Evolutionary conservation across 352 stramenopile genomes (phyloP), one percentile per base, ranked within the genome.

Genomic region (Aphanomyces invadans): DNA sequence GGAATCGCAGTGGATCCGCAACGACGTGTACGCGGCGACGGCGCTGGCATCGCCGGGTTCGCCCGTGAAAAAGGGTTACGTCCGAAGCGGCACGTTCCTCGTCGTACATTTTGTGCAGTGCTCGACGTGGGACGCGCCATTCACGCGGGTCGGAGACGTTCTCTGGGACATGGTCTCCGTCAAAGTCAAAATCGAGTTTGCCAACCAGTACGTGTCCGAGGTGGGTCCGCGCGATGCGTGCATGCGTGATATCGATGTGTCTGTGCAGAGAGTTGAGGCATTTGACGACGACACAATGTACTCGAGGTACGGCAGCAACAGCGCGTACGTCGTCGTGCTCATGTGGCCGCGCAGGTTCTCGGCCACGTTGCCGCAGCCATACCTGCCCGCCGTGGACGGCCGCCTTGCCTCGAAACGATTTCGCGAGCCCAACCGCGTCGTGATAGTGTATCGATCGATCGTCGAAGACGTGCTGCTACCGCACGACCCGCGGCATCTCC

Each of bases 1-100:
- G 15, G 57, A 65, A 4, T 65, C 57, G 10, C 28, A 65, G 21
- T 65, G 57, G 57, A 65, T 65, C 21, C 57, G 57, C 23, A 32
- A 65, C 25, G 25, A 15, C 21, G 21, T 65, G 4, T 26, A 52
- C 46, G 57, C 46, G 4, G 36, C 57, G 0, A 52, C 25, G 15
- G 57, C 44, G 25, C 4, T n/a, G 11, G 15, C 17, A 26, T 32
- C 46, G 28, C 9, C 45, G 2, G 19, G n/a, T 29, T 32, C 46
- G 33, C 9, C 45, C 2, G 19, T 53, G 1, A 29, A 51, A n/a
- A 29, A 52, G 25, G 26, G 33, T 12, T 52, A 29, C 17, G 36
- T 65, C 7, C 15, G 42, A 3, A 65, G 25, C 31, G 36, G 38
- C 7, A 42, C 7, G 7, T 42, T 42, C 1, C 46, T 65, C 29